Percentiles rank a stretch among this genome's conserved stretches.
These are phyloP conservation scores for Cystobasidium ongulense DNA, from an alignment of 768 basidiomycete species.

Conservation along the genomic window DNA sequence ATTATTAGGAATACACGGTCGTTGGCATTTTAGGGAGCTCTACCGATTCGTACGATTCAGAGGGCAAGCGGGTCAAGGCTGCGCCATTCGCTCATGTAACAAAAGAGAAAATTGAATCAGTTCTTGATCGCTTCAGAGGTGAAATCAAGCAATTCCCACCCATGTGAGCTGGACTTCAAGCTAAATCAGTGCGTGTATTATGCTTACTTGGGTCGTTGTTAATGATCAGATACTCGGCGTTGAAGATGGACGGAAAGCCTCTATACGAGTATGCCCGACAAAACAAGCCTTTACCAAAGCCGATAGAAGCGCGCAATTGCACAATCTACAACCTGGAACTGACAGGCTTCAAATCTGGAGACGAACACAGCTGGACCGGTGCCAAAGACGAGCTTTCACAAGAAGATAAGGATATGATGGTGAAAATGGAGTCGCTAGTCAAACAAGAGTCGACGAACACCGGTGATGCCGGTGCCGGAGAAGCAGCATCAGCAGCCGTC, in stretches of 20 bases:
- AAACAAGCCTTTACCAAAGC: constrained; percentile 80
- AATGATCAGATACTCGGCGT: constrained; percentile 81
- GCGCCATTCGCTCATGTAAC: constrained; percentile 61
- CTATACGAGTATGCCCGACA: constrained; percentile 90
- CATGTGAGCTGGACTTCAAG: constrained; percentile 53
- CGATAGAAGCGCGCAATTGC: constrained; percentile 78
- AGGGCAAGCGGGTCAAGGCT: constrained; percentile 77
- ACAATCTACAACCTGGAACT: constrained; percentile 74
- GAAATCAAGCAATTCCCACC: constrained; percentile 85
- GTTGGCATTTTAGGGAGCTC: constrained; percentile 87
- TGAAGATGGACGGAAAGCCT: constrained; percentile 96
- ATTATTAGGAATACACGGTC: constrained; percentile 74
- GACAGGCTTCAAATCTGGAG: constrained; percentile 60
- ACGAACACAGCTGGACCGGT: constrained; percentile 65
- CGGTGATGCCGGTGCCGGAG: constrained; percentile 12
- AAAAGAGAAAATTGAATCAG: constrained; percentile 60
- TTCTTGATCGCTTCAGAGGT: constrained; percentile 67
- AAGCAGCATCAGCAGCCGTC: background rate
- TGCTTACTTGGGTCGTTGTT: too few relatives aligned
- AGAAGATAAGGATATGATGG: constrained; percentile 63
- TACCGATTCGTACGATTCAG: constrained; percentile 87
- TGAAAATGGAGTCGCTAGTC: constrained; percentile 53
- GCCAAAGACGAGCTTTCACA: constrained; percentile 62
- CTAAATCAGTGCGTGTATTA: too few relatives aligned
- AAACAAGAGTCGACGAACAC: constrained; percentile 15